phyloP scores from a whole-genome alignment of 306 rosid species.

The Gleditsia sinensis region DNA sequence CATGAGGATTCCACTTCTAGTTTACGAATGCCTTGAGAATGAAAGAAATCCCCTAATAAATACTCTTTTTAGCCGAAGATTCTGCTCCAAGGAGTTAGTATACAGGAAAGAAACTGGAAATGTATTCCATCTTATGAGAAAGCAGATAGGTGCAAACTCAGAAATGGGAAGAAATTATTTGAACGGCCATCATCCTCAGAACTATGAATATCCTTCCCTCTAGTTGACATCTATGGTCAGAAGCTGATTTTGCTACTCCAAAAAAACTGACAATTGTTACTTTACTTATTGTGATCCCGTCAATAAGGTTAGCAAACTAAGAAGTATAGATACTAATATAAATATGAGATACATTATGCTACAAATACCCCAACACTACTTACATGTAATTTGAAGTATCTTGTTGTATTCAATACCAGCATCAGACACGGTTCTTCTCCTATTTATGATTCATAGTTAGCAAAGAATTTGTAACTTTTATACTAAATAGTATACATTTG shows the following conservation, averaged over 20 bases:
- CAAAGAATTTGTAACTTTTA: no score
- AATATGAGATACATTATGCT: no score
- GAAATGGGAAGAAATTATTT: constrained; percentile 5
- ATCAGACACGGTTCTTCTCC: no score
- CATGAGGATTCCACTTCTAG: background rate
- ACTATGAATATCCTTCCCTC: background rate
- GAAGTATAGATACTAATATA: no score
- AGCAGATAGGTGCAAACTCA: constrained; percentile 19
- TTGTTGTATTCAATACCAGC: no score
- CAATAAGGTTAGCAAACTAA: constrained; percentile 21
- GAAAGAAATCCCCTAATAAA: background rate
- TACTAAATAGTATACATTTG: background rate
- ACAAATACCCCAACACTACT: no score
- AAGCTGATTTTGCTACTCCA: background rate
- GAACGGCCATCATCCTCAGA: background rate
- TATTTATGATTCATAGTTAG: no score
- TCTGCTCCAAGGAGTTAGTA: background rate
- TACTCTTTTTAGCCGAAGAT: background rate
- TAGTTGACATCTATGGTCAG: background rate
- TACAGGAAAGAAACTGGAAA: background rate
- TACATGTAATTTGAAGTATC: no score
- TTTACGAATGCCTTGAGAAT: background rate
- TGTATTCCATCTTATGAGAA: background rate
- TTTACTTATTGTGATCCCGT: background rate
- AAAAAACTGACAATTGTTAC: background rate